phyloP scores from a whole-genome alignment of 768 basidiomycete species.

The Naganishia onofrii region DNA sequence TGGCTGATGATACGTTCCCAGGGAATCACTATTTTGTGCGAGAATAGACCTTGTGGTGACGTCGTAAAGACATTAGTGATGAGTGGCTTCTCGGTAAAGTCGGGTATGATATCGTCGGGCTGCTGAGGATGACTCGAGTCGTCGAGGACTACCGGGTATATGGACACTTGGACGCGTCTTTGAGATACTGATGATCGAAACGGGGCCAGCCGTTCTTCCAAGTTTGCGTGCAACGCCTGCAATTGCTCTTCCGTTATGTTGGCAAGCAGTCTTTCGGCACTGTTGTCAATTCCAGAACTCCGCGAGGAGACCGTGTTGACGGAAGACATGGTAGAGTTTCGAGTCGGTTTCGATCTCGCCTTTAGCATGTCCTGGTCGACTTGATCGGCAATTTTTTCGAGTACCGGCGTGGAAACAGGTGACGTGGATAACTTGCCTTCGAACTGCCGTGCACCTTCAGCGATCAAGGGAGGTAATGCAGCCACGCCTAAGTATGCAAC shows the following conservation, averaged over 20 bases:
- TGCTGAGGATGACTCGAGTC: conserved; percentile 29
- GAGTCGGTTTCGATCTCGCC: not conserved
- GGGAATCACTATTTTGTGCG: conserved; percentile 61
- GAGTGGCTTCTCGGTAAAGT: conserved; percentile 57
- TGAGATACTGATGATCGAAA: conserved; percentile 70
- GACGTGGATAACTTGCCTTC: conserved; percentile 23
- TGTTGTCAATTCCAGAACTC: not conserved
- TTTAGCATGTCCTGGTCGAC: not conserved
- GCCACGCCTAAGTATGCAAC: not conserved
- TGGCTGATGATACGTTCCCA: conserved; percentile 71
- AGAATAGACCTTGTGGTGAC: conserved; percentile 70
- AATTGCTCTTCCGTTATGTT: conserved; percentile 28
- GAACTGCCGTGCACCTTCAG: not conserved
- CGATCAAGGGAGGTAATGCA: conserved; percentile 2
- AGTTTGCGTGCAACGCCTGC: conserved; percentile 60
- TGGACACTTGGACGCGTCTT: conserved; percentile 62
- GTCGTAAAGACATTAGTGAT: conserved; percentile 60
- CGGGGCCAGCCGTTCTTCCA: conserved; percentile 70
- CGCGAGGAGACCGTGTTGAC: conserved; percentile 12
- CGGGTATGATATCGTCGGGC: conserved; percentile 38
- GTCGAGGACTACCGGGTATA: conserved; percentile 56
- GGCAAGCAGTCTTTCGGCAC: conserved; percentile 10
- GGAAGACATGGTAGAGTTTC: conserved; percentile 11
- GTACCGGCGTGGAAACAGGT: conserved; percentile 9
- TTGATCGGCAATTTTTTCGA: conserved; percentile 17